A percentile compares a stretch with the other conserved stretches of the same genome.
Evolutionary conservation across 768 basidiomycete species (phyloP).

Genomic region (Lactifluus volemus): DNA sequence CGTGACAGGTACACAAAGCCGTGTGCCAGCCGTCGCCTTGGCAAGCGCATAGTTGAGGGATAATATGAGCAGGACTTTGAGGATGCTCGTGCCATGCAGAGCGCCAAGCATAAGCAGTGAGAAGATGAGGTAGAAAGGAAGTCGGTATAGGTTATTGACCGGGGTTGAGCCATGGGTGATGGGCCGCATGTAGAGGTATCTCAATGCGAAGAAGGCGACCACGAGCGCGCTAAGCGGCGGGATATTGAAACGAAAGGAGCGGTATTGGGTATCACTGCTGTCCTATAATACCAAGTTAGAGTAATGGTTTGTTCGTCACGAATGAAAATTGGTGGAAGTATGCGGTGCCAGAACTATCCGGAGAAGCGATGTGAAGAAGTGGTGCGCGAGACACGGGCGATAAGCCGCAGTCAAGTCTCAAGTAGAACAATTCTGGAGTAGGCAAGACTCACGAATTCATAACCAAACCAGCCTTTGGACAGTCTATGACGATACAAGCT

Average conservation of each 20-base stretch:
- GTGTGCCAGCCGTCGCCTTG: conserved; percentile 35
- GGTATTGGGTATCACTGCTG: conserved; percentile 87
- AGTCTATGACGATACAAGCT: conserved; percentile 46
- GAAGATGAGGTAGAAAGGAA: conserved; percentile 53
- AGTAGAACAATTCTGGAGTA: neutral
- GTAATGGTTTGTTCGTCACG: neutral
- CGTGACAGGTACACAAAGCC: conserved; percentile 42
- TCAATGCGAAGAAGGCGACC: conserved; percentile 46
- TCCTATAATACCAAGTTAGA: conserved; percentile 44
- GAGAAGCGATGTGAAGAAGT: neutral
- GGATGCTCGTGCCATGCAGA: conserved; percentile 70
- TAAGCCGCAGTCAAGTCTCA: neutral
- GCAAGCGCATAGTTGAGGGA: conserved; percentile 59
- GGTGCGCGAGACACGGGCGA: neutral
- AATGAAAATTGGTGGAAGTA: neutral
- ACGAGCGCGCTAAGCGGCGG: conserved; percentile 48
- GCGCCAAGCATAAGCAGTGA: conserved; percentile 56
- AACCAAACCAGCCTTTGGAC: conserved; percentile 70
- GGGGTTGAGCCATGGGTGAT: conserved; percentile 21
- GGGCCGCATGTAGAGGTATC: conserved; percentile 38
- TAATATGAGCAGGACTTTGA: conserved; percentile 75
- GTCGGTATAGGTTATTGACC: conserved; percentile 29
- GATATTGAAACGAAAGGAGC: conserved; percentile 75
- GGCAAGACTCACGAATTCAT: conserved; percentile 48
- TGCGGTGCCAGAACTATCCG: neutral